Conservation (phyloP, 768 basidiomycete genomes). For the Baorangia bicolor region DNA sequence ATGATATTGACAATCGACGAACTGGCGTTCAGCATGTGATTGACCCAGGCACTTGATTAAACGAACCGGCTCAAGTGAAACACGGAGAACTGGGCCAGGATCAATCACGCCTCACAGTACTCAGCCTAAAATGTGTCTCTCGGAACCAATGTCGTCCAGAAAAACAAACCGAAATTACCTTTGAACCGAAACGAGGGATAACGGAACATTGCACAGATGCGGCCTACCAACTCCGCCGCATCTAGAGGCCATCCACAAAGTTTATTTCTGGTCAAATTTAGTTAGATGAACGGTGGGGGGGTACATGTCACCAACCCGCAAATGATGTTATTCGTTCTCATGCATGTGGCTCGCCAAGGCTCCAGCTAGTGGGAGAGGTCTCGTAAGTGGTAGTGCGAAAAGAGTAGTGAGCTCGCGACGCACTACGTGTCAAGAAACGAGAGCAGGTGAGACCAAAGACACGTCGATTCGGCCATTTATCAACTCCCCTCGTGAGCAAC, state of each 20-base stretch:
- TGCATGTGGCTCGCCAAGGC: conserved; percentile 19
- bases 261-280: conserved; percentile 12
- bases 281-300: conserved; percentile 18
- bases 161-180: neutral
- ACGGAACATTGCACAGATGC: neutral
- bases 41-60: neutral
- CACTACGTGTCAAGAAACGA: neutral
- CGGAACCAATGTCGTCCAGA: neutral
- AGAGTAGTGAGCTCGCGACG: neutral
- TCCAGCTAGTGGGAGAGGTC: conserved; percentile 15
- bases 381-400: conserved; percentile 18
- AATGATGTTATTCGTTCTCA: conserved; percentile 19
- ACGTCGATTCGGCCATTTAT: neutral
- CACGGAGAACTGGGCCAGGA: neutral
- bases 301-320: neutral
- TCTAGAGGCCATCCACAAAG: neutral
- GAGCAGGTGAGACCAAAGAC: neutral
- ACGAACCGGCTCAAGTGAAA: neutral
- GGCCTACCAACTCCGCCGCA: conserved; percentile 2
- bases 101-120: neutral
- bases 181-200: neutral
- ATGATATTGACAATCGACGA: neutral
- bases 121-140: neutral
- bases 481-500: neutral
- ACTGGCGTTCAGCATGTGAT: conserved; percentile 2